Conservation (phyloP, 179 eudicot genomes). For the Nepenthes alata region DNA sequence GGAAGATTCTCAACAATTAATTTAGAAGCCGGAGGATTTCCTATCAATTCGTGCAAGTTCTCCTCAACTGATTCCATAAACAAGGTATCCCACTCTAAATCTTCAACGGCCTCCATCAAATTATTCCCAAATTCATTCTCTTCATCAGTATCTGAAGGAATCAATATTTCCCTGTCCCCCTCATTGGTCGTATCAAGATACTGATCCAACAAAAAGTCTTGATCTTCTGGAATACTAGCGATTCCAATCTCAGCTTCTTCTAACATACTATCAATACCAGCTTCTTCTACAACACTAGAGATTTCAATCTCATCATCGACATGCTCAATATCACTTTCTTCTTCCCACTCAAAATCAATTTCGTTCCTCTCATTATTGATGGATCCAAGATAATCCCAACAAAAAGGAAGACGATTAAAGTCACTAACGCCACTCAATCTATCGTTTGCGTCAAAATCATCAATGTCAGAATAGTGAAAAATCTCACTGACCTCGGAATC, state of each 20-base stretch:
- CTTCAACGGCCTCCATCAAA: constrained; percentile 19
- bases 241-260: constrained; percentile 1
- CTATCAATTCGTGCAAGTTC: constrained; percentile 28
- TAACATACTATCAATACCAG: background rate
- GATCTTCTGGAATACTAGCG: background rate
- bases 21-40: constrained; percentile 31
- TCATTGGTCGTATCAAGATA: constrained; percentile 7
- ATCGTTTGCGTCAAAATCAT: constrained; percentile 5
- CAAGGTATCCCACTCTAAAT: constrained; percentile 31
- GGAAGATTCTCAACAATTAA: constrained; percentile 24
- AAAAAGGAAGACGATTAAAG: constrained; percentile 31
- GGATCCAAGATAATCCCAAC: constrained; percentile 36
- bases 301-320: constrained; percentile 3
- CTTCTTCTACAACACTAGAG: background rate
- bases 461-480: background rate
- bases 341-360: constrained; percentile 3
- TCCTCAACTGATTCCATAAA: constrained; percentile 23
- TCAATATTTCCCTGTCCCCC: constrained; percentile 4
- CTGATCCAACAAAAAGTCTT: background rate
- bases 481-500: constrained; percentile 20
- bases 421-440: constrained; percentile 18
- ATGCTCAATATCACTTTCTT: constrained; percentile 7
- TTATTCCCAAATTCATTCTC: constrained; percentile 10
- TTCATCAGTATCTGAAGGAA: constrained; percentile 13
- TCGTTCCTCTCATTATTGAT: constrained; percentile 7